Evolutionary conservation across 148 eudicot species (phyloP).

Genomic region (Amaranthus hypochondriacus): DNA sequence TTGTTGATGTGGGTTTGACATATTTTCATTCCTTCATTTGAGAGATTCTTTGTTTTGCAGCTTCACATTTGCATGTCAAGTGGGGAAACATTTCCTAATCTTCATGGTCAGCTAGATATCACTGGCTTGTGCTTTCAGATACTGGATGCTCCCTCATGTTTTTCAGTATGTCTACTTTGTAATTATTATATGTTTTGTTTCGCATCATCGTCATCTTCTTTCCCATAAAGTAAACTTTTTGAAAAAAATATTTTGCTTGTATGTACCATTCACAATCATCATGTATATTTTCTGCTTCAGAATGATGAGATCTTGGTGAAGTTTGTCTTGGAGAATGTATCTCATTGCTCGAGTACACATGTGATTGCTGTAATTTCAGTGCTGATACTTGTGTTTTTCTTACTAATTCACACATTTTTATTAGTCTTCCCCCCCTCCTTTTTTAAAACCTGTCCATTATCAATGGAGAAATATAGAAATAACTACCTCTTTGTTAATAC

Average conservation of each 20-base stretch:
- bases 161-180: conserved; percentile 51
- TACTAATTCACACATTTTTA: no score
- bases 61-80: conserved; percentile 91
- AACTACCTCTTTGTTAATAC: not conserved
- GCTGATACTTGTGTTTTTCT: no score
- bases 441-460: no score
- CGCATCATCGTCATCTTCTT: conserved; percentile 2
- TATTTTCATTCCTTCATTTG: not conserved
- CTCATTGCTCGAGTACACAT: not conserved
- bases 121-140: conserved; percentile 83
- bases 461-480: not conserved
- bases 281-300: not conserved
- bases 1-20: not conserved
- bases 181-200: not conserved
- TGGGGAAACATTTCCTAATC: conserved; percentile 88
- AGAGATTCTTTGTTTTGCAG: conserved; percentile 34
- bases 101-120: conserved; percentile 95
- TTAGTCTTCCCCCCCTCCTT: no score
- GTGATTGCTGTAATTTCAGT: not conserved
- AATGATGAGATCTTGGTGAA: not conserved
- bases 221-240: not conserved
- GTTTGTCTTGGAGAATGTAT: not conserved
- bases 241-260: not conserved
- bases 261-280: not conserved
- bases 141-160: conserved; percentile 81